Percentiles rank a stretch among this genome's conserved stretches.
phyloP scores from a whole-genome alignment of 2,329 filamentous ascomycete genomes.

The Lithohypha guttulata region DNA sequence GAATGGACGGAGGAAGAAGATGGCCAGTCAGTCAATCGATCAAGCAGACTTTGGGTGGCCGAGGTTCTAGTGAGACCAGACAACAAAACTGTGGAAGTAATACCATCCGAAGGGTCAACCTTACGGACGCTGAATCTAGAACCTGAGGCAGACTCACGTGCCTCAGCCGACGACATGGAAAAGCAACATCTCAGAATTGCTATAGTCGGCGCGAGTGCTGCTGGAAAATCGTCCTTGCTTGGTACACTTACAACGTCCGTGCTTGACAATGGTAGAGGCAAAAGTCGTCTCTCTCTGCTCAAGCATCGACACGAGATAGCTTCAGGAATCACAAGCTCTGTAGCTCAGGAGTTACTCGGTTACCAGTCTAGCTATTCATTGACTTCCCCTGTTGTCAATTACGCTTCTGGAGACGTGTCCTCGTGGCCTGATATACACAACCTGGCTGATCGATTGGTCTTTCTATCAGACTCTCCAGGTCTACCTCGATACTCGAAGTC shows the following conservation, averaged over 20 bases:
- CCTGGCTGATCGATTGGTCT: constrained; percentile 65
- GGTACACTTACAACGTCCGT: constrained; percentile 80
- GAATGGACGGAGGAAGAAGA: constrained; percentile 39
- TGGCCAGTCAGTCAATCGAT: constrained; percentile 22
- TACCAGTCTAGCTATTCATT: constrained; percentile 41
- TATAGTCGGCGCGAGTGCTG: constrained; percentile 77
- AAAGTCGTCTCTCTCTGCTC: constrained; percentile 74
- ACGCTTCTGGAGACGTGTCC: constrained; percentile 72
- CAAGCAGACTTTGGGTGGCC: constrained; percentile 66
- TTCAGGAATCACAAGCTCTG: constrained; percentile 85
- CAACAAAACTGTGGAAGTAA: constrained; percentile 31
- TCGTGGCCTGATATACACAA: constrained; percentile 94
- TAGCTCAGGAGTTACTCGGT: constrained; percentile 86
- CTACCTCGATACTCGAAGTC: constrained; percentile 83
- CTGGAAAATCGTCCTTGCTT: constrained; percentile 83
- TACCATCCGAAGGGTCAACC: constrained; percentile 1
- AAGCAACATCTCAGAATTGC: constrained; percentile 75
- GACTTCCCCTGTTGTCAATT: constrained; percentile 47
- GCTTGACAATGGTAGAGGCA: constrained; percentile 83
- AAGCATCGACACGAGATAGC: constrained; percentile 89
- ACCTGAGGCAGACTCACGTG: neutral
- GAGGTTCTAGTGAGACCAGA: constrained; percentile 81
- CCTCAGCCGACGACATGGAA: neutral
- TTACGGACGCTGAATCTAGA: neutral
- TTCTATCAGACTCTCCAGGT: constrained; percentile 85